Percentiles rank a stretch among this genome's conserved stretches.
Conservation (phyloP, 2,329 filamentous ascomycete genomes). For the Myotisia sp. region DNA sequence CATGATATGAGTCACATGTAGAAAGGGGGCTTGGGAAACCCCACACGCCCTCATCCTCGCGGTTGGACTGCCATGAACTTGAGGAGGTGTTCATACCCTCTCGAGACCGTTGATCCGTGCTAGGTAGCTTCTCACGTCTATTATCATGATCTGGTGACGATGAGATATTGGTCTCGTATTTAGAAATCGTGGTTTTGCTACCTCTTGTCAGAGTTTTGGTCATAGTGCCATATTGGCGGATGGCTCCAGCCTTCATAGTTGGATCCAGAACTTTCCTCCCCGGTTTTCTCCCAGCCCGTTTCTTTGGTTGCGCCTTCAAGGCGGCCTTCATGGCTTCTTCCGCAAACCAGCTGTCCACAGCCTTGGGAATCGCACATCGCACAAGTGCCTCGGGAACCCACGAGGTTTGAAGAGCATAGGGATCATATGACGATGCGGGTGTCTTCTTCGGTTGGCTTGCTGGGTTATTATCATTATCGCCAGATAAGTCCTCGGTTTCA, state of each 20-base stretch:
- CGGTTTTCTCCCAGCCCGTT: constrained; percentile 22
- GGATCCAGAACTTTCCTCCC: constrained; percentile 23
- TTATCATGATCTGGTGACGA: too few relatives aligned
- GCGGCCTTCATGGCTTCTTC: constrained; percentile 20
- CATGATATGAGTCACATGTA: too few relatives aligned
- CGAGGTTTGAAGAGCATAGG: constrained; percentile 47
- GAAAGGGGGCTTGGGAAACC: too few relatives aligned
- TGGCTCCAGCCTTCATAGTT: constrained; percentile 28
- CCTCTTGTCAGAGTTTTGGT: constrained; percentile 17
- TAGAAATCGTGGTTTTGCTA: background rate
- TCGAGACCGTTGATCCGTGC: too few relatives aligned
- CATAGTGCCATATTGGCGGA: constrained; percentile 28
- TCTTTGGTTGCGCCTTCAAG: constrained; percentile 16
- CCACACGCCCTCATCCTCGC: too few relatives aligned
- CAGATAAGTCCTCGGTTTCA: constrained; percentile 19
- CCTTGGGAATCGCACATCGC: constrained; percentile 49
- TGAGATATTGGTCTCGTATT: background rate
- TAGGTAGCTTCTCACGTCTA: too few relatives aligned
- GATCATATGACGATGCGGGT: constrained; percentile 41
- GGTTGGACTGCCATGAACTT: too few relatives aligned
- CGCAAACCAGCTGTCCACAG: constrained; percentile 51
- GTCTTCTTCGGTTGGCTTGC: constrained; percentile 16
- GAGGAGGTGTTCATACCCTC: too few relatives aligned
- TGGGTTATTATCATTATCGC: constrained; percentile 19
- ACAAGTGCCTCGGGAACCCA: constrained; percentile 57